These are phyloP conservation scores for Trichaptum fuscoviolaceum DNA, from an alignment of 768 basidiomycete species.

Conservation along the genomic window DNA sequence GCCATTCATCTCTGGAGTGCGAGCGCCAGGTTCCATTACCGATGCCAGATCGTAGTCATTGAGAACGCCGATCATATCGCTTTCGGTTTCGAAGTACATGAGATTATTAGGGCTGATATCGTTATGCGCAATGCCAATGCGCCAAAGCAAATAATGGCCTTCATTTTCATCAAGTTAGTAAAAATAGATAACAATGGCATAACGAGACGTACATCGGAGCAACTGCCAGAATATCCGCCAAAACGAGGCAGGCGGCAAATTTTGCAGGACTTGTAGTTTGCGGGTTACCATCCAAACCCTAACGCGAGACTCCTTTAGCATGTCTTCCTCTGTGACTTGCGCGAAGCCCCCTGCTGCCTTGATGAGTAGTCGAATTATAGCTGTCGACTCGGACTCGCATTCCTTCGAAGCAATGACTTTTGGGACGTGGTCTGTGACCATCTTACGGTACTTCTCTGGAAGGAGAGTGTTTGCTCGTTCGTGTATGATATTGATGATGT, in stretches of 20 bases:
- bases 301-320: too few species aligned
- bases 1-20: neutral
- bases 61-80: slow-evolving; percentile 12
- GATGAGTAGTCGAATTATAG: too few species aligned
- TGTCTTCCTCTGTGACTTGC: too few species aligned
- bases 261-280: neutral
- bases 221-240: neutral
- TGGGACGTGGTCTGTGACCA: neutral
- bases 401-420: too few species aligned
- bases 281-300: too few species aligned
- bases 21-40: neutral
- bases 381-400: too few species aligned
- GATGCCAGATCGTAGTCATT: slow-evolving; percentile 11
- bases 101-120: slow-evolving; percentile 16
- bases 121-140: slow-evolving; percentile 12
- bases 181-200: neutral
- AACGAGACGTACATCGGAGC: neutral
- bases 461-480: neutral
- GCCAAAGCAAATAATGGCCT: neutral
- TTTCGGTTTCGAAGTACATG: slow-evolving; percentile 13
- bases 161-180: neutral
- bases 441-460: neutral
- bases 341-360: too few species aligned
- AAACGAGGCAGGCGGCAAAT: neutral
- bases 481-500: neutral